phyloP scores from a whole-genome alignment of 1,139 yeast species.

The Taphrina wiesneri region DNA sequence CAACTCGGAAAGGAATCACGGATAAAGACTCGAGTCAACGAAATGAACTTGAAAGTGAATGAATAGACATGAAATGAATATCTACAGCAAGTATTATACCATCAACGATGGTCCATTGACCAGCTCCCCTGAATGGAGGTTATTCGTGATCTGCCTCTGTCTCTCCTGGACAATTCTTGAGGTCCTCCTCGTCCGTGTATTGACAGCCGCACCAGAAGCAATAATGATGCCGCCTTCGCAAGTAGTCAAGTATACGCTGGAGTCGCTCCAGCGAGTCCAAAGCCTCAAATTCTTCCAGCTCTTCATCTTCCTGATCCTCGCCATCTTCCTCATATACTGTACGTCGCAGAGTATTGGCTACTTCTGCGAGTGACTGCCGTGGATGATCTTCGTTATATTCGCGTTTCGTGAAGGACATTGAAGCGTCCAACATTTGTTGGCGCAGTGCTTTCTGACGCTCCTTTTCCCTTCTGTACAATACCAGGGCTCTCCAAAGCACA shows the following conservation, averaged over 20 bases:
- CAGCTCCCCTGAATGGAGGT: no score
- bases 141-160: constrained; percentile 49
- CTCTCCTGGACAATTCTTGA: constrained; percentile 54
- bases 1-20: background rate
- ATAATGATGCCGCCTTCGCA: constrained; percentile 49
- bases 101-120: no score
- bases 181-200: constrained; percentile 48
- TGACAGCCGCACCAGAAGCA: constrained; percentile 55
- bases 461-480: constrained; percentile 37
- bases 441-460: constrained; percentile 34
- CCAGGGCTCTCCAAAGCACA: constrained; percentile 41
- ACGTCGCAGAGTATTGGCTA: background rate
- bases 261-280: constrained; percentile 42
- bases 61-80: no score
- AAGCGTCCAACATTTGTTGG: constrained; percentile 28
- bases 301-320: constrained; percentile 43
- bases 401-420: constrained; percentile 12
- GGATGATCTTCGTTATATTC: constrained; percentile 17
- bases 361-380: background rate
- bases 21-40: background rate
- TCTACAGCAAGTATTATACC: background rate
- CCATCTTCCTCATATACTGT: constrained; percentile 37
- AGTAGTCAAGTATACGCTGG: constrained; percentile 44
- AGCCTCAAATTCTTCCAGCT: constrained; percentile 45
- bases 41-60: background rate